Base-by-base conservation (phyloP, 805 yeast genomes). In the Zygoascus biomembranicola region DNA sequence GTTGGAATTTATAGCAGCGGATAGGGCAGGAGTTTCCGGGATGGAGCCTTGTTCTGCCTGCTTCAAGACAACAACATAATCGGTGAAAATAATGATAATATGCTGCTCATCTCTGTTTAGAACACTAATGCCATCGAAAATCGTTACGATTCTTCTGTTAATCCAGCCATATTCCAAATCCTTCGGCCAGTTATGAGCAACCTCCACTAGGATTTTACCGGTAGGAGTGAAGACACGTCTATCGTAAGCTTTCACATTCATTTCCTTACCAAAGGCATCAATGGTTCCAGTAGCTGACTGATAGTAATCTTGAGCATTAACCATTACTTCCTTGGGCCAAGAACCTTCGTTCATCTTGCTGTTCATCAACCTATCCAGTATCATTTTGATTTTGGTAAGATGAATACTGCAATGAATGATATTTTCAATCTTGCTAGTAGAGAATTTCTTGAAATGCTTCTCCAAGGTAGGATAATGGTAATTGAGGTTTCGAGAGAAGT, bases 141-240 rank as follows among this genome's bases (percentile, higher is more conserved):
- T 83, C 0, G 92, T 85, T 10, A 92, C 90, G 2, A 92, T 94
- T 55, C 95, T 77, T 57, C 98, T 75, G 39, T 84, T 79, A 31
- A 89, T 66, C 97, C 97, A 90, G 19, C 95, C 96, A 63, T 82
- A 84, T 58, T 87, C 95, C 23, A 92, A 72, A 58, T 85, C 90
- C 0, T 79, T 70, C 0, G 98, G 98, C 97, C 97, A 90, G 11
- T 80, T 82, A 14, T 80, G 75, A 2, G 96, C 95, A 18, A 90
- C 68, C 61, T 90, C 96, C 0, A 95, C 84, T 49, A 92, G 70
- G 2, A 92, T 76, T 66, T 89, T 90, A 0, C 97, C 97, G 0
- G 96, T 84, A 1, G 96, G 96, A 0, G 97, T 90, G 66, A 90
- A 87, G 0, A 89, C 82, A 58, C 96, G 71, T 51, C 82, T 74